phyloP scores from a whole-genome alignment of 2,329 filamentous ascomycete species.

The Aspergillus persii region DNA sequence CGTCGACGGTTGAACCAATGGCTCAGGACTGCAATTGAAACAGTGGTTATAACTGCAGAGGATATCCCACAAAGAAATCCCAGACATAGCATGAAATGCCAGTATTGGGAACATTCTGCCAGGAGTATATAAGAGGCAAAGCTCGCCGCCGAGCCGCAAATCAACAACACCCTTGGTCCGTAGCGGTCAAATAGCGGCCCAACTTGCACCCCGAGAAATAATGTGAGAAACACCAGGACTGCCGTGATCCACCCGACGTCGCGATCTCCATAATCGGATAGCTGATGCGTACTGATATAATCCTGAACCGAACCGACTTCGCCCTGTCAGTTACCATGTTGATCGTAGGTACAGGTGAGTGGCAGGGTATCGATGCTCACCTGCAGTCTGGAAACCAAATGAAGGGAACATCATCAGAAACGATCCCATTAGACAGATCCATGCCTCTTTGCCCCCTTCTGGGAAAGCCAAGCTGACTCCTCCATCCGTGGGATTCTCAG shows the following conservation, averaged over 20 bases:
- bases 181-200: slow-evolving; percentile 51
- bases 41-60: slow-evolving; percentile 37
- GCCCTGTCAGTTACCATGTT: neutral
- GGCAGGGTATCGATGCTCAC: slow-evolving; percentile 9
- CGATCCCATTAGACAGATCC: slow-evolving; percentile 35
- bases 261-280: slow-evolving; percentile 41
- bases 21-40: slow-evolving; percentile 37
- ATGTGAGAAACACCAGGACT: slow-evolving; percentile 45
- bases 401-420: slow-evolving; percentile 39
- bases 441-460: slow-evolving; percentile 34
- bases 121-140: slow-evolving; percentile 46
- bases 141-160: slow-evolving; percentile 38
- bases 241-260: slow-evolving; percentile 53
- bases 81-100: slow-evolving; percentile 48
- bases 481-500: neutral
- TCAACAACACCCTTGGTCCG: slow-evolving; percentile 43
- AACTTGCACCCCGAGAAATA: slow-evolving; percentile 49
- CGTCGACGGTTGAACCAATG: slow-evolving; percentile 42
- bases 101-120: slow-evolving; percentile 48
- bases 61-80: slow-evolving; percentile 36
- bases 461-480: slow-evolving; percentile 20
- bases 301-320: slow-evolving; percentile 49
- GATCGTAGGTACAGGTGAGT: neutral
- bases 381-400: slow-evolving; percentile 47
- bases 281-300: slow-evolving; percentile 47